These are phyloP conservation scores for Cupressus sempervirens DNA, from an alignment of 75 land plant genomes.

Conservation along the genomic window DNA sequence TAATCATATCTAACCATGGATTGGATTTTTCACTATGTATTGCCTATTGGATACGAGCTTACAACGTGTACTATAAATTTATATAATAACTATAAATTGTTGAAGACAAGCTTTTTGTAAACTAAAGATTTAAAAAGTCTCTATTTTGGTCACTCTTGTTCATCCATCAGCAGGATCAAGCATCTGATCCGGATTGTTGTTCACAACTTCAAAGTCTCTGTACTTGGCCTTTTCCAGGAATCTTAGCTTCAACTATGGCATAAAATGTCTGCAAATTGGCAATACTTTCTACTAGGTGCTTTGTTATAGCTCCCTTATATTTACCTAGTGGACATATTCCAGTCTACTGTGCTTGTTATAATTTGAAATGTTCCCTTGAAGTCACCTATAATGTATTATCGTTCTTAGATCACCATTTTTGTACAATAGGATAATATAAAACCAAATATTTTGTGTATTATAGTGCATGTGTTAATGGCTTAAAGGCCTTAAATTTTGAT, in stretches of 20 bases:
- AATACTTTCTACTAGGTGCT: neutral
- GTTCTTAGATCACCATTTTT: neutral
- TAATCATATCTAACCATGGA: neutral
- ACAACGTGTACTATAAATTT: neutral
- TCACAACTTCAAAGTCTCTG: neutral
- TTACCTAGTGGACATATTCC: neutral
- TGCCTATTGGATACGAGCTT: neutral
- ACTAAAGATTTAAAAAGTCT: neutral
- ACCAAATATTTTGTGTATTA: neutral
- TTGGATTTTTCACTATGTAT: neutral
- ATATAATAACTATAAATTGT: neutral
- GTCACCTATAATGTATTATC: neutral
- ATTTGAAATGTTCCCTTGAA: neutral
- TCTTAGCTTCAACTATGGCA: neutral
- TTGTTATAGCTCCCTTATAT: neutral
- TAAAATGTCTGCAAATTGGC: neutral
- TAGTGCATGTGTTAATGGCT: neutral
- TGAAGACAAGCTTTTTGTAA: neutral
- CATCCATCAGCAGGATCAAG: neutral
- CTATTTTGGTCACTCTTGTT: neutral
- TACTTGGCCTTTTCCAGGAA: neutral
- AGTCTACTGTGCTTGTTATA: neutral
- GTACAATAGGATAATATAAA: neutral
- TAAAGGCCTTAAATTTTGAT: neutral
- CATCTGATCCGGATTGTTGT: neutral